Conservation (phyloP, 352 stramenopile species). For the Globisporangium uncinulatum region DNA sequence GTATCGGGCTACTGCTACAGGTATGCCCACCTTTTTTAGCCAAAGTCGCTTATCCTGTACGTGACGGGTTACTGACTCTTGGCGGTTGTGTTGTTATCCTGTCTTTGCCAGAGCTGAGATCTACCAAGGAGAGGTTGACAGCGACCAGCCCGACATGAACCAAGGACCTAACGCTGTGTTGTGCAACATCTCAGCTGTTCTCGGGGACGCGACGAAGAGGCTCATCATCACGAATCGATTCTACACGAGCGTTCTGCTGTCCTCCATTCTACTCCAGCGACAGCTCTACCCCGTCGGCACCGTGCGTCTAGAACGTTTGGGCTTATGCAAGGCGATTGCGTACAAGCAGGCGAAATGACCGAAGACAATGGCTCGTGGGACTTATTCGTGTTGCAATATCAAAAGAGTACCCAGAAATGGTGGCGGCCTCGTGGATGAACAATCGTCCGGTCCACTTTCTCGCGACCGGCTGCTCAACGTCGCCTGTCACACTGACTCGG, state of each 20-base stretch:
- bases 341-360: background rate
- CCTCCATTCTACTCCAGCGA: background rate
- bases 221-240: background rate
- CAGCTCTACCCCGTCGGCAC: background rate
- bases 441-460: background rate
- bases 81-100: background rate
- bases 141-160: background rate
- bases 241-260: background rate
- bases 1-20: background rate
- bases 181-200: background rate
- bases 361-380: background rate
- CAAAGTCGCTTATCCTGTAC: constrained; percentile 1
- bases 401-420: background rate
- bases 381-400: background rate
- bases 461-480: background rate
- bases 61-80: background rate
- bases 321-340: background rate
- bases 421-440: background rate
- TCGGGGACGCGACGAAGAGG: background rate
- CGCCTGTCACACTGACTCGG: background rate
- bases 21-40: background rate
- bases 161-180: too few relatives aligned
- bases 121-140: background rate
- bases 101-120: background rate
- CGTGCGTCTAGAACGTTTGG: background rate